Evolutionary conservation across 441 rosid genomes (phyloP), one percentile per base, ranked within the genome.

Genomic region (Arabidopsis lyrata): DNA sequence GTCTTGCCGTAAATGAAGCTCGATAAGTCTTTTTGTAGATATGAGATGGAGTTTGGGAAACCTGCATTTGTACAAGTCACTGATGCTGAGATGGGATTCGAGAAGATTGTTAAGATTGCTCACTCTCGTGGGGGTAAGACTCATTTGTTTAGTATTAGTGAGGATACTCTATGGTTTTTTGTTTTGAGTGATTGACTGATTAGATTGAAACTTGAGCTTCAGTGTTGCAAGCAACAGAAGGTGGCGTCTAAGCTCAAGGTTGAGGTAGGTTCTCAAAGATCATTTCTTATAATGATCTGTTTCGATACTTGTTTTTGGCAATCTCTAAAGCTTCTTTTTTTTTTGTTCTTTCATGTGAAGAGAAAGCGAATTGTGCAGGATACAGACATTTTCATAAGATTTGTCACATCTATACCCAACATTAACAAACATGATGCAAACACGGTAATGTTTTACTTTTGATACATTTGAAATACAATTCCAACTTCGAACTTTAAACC

Each of bases 71-170:
- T 90, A 74, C 89, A 84, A 36, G 97, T 89, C 80, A 87, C 72
- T 71, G 99, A 95, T 80, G 34, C 74, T 41, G 98, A 89, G 81
- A 95, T 95, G 98, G 98, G 99, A 29, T 95, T 95, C 63, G 99
- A 92, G 76, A 95, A 89, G 86, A 92, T 87, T 57, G 92, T 95
- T 50, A 89, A 92, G 78, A 83, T 89, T 71, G 93, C 96, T 71
- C 88, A 81, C 47, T 83, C 96, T 77, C 93, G 90, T 18, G 95
- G 97, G 18, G 90, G 98, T 95, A 83, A 45, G 34, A 38, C 54
- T 45, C 53, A 2, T 36, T 50, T 32, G 29, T 20, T 45, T 31
- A 16, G 55, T 61, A 63, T 11, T 15, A 4, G 58, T 31, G 54
- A 8, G 0, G 20, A 59, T 63, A 22, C 60, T 24, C 3, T 53